phyloP scores from a whole-genome alignment of 1,139 yeast species.

The Meyerozyma athensensis region DNA sequence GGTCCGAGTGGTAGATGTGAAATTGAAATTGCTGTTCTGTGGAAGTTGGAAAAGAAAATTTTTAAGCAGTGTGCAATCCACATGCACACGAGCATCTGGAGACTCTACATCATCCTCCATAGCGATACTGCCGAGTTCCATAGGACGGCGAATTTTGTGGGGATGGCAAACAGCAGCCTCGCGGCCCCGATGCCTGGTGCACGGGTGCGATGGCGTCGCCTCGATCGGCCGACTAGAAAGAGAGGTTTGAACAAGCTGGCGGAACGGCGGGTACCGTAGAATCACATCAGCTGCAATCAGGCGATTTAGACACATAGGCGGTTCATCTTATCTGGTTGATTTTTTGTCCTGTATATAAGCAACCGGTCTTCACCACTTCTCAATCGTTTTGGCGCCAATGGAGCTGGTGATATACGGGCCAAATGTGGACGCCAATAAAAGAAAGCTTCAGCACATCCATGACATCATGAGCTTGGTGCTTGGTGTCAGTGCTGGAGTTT shows the following conservation, averaged over 20 bases:
- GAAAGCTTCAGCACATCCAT: conserved; percentile 45
- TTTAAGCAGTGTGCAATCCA: conserved; percentile 8
- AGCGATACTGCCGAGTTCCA: not conserved
- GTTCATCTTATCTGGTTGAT: no score
- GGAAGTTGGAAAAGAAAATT: conserved; percentile 35
- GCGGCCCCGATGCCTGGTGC: not conserved
- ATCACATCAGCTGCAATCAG: no score
- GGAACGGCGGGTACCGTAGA: no score
- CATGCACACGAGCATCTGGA: not conserved
- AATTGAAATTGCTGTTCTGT: conserved; percentile 28
- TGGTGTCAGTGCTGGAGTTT: conserved; percentile 70
- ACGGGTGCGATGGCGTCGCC: not conserved
- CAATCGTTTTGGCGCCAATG: not conserved
- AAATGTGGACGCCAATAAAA: conserved; percentile 9
- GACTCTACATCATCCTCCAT: not conserved
- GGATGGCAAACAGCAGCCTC: conserved; percentile 2
- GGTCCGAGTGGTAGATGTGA: conserved; percentile 29
- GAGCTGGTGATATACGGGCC: conserved; percentile 5
- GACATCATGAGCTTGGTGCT: conserved; percentile 62
- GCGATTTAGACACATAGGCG: no score
- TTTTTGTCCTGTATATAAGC: no score
- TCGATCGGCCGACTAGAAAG: no score
- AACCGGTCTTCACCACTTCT: no score
- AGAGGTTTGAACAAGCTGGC: no score
- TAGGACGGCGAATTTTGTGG: not conserved